Percentiles rank a stretch among this genome's conserved stretches.
phyloP scores from a whole-genome alignment of 352 stramenopile genomes.

The Discostella stelligera region DNA sequence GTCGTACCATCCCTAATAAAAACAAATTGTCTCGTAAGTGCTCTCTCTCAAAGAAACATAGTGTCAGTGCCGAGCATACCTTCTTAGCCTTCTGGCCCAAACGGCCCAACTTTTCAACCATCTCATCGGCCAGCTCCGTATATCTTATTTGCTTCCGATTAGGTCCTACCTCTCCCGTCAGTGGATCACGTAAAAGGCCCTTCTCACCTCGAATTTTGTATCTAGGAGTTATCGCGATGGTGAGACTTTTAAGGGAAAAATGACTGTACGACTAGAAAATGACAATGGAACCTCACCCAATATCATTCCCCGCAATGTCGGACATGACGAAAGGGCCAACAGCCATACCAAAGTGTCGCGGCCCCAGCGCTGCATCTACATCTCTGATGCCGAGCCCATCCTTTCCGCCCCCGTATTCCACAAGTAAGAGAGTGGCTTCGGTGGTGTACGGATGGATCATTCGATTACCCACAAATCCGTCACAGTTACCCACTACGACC shows the following conservation, averaged over 20 bases:
- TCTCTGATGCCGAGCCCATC: constrained; percentile 41
- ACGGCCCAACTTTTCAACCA: constrained; percentile 76
- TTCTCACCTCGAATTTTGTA: constrained; percentile 82
- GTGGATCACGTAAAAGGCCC: constrained; percentile 57
- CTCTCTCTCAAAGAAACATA: constrained; percentile 3
- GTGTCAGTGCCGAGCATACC: constrained; percentile 30
- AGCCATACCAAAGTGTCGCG: constrained; percentile 66
- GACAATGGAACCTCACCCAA: constrained; percentile 66
- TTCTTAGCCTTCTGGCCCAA: constrained; percentile 81
- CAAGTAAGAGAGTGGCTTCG: constrained; percentile 79
- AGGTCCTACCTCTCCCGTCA: constrained; percentile 41
- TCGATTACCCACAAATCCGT: constrained; percentile 89
- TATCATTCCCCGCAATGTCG: constrained; percentile 87
- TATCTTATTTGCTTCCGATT: constrained; percentile 70
- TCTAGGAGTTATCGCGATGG: constrained; percentile 15
- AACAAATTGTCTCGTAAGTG: constrained; percentile 2
- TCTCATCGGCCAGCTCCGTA: constrained; percentile 77
- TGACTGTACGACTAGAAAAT: not conserved
- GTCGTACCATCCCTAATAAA: constrained; percentile 74
- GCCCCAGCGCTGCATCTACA: constrained; percentile 61
- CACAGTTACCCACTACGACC: constrained; percentile 87
- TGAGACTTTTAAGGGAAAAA: not conserved
- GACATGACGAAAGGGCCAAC: constrained; percentile 83
- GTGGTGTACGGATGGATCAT: constrained; percentile 83
- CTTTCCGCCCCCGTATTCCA: constrained; percentile 69